phyloP scores from a whole-genome alignment of 2,329 filamentous ascomycete species.

The Polychaeton citri region DNA sequence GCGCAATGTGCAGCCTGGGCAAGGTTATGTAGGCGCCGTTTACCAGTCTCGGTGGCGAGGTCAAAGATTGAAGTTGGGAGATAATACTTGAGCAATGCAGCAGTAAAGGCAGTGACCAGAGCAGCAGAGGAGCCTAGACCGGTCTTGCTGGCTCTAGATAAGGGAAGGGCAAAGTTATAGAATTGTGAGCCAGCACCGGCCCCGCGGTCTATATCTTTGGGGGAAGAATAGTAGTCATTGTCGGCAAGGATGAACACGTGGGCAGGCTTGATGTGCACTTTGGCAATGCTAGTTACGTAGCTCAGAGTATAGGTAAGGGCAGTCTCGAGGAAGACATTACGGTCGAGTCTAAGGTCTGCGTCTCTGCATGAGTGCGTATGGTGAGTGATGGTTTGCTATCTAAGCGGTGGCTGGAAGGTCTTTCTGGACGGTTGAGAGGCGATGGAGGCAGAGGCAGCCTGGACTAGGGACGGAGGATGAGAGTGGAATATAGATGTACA shows the following conservation, averaged over 20 bases:
- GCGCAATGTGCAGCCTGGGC: constrained; percentile 89
- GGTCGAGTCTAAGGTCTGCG: constrained; percentile 31
- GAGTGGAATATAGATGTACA: constrained; percentile 13
- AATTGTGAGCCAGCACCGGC: constrained; percentile 41
- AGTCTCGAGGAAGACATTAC: constrained; percentile 85
- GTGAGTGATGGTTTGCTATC: constrained; percentile 8
- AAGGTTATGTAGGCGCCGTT: constrained; percentile 69
- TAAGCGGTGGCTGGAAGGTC: constrained; percentile 2
- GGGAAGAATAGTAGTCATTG: constrained; percentile 89
- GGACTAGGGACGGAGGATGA: neutral
- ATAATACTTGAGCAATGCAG: constrained; percentile 64
- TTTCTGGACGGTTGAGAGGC: too few relatives aligned
- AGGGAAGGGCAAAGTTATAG: constrained; percentile 60
- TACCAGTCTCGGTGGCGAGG: constrained; percentile 40
- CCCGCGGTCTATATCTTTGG: constrained; percentile 25
- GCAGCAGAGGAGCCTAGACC: constrained; percentile 91
- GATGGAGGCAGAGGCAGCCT: too few relatives aligned
- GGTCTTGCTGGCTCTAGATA: constrained; percentile 80
- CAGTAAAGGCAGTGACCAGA: constrained; percentile 76
- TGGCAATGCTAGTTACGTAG: constrained; percentile 49
- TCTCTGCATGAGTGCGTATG: constrained; percentile 11
- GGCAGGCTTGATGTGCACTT: constrained; percentile 48
- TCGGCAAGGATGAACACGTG: constrained; percentile 82
- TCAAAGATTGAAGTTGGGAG: constrained; percentile 45
- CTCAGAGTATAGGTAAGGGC: constrained; percentile 77